Base-by-base conservation (phyloP, 805 yeast genomes). In the Saccharomyces paradoxus region DNA sequence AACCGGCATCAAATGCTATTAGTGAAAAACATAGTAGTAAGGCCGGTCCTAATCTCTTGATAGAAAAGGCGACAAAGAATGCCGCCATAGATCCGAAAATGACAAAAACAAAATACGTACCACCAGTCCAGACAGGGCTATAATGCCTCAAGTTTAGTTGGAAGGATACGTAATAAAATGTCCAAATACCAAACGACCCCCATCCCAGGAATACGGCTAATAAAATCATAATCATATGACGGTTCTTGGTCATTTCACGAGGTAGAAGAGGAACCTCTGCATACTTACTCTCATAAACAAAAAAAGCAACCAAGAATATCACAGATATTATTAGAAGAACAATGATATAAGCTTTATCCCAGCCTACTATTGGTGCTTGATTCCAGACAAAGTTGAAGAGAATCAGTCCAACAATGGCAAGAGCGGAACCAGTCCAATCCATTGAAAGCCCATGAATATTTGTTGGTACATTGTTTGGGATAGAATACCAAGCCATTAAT, bases 171-270 rank as follows among this genome's bases (percentile, higher is more conserved):
- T 78, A 78, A 67, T 84, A 86, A 62, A 74, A 85, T 17, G 83
- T 73, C 83, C 87, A 85, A 29, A 85, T 74, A 2, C 92, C 90
- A 70, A 86, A 87, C 21, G 87, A 78, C 1, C 88, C 84, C 94
- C 94, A 87, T 0, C 92, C 92, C 5, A 81, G 69, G 2, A 80
- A 74, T 41, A 84, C 71, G 47, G 81, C 74, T 1, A 69, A 60
- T 46, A 87, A 69, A 1, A 83, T 79, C 56, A 83, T 64, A 0
- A 77, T 73, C 26, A 77, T 74, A 48, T 58, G 60, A 37, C 78
- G 75, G 7, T 67, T 53, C 52, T 73, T 74, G 64, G 83, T 73
- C 0, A 78, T 75, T 1, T 74, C 71, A 10, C 64, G 62, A 2
- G 89, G 90, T 7, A 85, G 61, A 14, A 85, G 65, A 12, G 89